These are phyloP conservation scores for Botrytis deweyae DNA, from an alignment of 2,329 filamentous ascomycete genomes.

Conservation along the genomic window DNA sequence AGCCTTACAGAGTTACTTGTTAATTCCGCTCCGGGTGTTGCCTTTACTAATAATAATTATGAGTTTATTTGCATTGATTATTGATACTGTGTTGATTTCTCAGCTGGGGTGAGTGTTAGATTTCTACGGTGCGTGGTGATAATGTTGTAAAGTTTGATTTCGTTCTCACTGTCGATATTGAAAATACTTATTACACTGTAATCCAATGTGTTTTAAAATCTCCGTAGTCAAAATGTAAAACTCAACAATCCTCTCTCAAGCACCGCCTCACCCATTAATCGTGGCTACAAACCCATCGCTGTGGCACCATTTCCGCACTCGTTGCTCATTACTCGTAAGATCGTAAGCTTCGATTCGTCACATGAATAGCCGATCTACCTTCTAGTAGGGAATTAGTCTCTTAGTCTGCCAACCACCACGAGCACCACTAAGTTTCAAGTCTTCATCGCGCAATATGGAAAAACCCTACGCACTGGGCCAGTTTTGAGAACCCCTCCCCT, in stretches of 20 bases:
- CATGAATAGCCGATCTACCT: background rate
- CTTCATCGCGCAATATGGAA: background rate
- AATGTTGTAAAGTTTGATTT: background rate
- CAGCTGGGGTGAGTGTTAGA: background rate
- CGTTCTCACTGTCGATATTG: background rate
- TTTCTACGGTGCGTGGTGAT: background rate
- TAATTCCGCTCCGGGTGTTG: background rate
- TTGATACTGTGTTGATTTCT: background rate
- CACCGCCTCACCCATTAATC: background rate
- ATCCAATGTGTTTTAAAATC: background rate
- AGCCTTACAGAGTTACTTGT: background rate
- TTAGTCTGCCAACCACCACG: background rate
- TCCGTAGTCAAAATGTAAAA: background rate
- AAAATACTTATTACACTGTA: background rate
- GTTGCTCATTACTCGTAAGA: background rate
- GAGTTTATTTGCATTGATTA: background rate
- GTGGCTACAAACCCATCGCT: background rate
- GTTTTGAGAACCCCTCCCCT: background rate
- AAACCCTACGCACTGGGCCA: background rate
- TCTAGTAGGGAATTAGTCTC: background rate
- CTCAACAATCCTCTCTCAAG: background rate
- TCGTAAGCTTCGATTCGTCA: background rate
- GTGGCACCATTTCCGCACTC: background rate
- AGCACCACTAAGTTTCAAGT: background rate
- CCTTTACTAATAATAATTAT: background rate